phyloP scores from a whole-genome alignment of 2,329 filamentous ascomycete genomes.

The Fusarium armeniacum region DNA sequence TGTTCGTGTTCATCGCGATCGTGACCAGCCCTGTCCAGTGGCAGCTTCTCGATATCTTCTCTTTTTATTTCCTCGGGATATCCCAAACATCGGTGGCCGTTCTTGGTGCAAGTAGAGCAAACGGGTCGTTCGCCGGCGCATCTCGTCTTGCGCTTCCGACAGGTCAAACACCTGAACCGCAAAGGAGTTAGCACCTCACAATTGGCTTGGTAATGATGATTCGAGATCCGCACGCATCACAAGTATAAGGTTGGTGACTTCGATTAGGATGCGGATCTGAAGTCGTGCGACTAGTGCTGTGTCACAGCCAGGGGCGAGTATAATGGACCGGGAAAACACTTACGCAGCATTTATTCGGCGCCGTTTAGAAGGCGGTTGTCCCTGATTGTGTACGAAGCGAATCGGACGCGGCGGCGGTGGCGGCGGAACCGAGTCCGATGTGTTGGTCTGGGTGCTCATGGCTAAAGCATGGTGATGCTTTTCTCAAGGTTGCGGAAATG shows the following conservation, averaged over 20 bases:
- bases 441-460: constrained; percentile 64
- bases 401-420: constrained; percentile 69
- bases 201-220: background rate
- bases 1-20: constrained; percentile 49
- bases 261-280: background rate
- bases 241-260: background rate
- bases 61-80: constrained; percentile 70
- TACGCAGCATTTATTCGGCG: constrained; percentile 84
- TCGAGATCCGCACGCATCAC: background rate
- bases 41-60: constrained; percentile 53
- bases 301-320: background rate
- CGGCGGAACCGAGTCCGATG: constrained; percentile 57
- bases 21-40: constrained; percentile 22
- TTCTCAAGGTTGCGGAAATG: constrained; percentile 24
- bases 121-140: constrained; percentile 80
- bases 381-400: constrained; percentile 86
- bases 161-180: constrained; percentile 59
- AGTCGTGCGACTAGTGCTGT: constrained; percentile 7
- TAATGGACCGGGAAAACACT: constrained; percentile 54
- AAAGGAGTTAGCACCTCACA: constrained; percentile 38
- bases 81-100: constrained; percentile 77
- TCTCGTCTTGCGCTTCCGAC: constrained; percentile 81
- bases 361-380: constrained; percentile 83
- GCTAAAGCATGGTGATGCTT: constrained; percentile 57
- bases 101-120: constrained; percentile 80